A percentile compares a stretch with the other conserved stretches of the same genome.
Evolutionary conservation across 495 filamentous ascomycete genomes (phyloP).

Genomic region (Stereocaulon alpinum): DNA sequence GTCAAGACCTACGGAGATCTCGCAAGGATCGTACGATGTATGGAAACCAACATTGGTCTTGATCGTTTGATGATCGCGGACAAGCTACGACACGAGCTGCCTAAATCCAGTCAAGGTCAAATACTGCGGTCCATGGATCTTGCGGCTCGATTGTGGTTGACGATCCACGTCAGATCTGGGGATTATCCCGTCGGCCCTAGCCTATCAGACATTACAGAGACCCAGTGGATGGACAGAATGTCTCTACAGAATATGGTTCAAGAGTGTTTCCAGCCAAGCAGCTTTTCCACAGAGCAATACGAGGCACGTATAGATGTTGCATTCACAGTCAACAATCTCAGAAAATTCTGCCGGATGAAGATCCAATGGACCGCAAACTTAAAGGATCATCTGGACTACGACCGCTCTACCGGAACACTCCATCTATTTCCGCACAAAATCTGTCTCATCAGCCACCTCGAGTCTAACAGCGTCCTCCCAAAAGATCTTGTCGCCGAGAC

Average conservation of each 20-base stretch:
- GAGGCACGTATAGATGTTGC: background rate
- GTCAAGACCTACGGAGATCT: slow-evolving; percentile 1
- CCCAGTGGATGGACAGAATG: background rate
- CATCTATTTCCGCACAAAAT: slow-evolving; percentile 7
- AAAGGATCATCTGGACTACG: slow-evolving; percentile 10
- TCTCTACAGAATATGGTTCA: background rate
- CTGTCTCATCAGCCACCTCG: slow-evolving; percentile 6
- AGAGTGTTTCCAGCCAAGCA: background rate
- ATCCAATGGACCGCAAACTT: slow-evolving; percentile 10
- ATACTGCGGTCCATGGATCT: slow-evolving; percentile 8
- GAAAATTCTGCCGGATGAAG: slow-evolving; percentile 7
- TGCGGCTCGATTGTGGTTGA: background rate
- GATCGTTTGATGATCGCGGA: slow-evolving; percentile 1
- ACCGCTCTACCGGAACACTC: background rate
- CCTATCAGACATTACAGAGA: slow-evolving; percentile 7
- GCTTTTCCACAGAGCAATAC: background rate
- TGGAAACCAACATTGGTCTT: background rate
- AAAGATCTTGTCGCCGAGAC: slow-evolving; percentile 23
- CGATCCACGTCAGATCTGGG: background rate
- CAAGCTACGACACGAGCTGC: background rate
- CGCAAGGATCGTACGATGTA: background rate
- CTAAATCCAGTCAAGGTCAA: background rate
- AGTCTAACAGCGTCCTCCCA: slow-evolving; percentile 14
- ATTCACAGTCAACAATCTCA: slow-evolving; percentile 1
- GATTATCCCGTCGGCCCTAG: slow-evolving; percentile 5